Percentiles rank a stretch among this genome's conserved stretches.
phyloP scores from a whole-genome alignment of 345 rosid genomes.

The Sapria himalayana region DNA sequence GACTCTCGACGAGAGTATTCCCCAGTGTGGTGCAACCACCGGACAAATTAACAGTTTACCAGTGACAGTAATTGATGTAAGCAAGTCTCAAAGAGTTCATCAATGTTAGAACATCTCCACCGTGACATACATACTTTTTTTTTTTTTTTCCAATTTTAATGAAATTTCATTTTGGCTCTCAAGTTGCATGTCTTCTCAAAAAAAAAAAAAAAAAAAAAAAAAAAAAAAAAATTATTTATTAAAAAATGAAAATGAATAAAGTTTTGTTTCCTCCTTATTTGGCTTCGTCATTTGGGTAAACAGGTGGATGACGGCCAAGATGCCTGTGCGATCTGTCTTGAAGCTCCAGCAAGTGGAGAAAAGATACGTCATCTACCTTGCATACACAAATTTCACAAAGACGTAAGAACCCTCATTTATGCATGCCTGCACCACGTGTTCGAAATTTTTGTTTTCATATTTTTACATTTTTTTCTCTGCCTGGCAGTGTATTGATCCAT shows the following conservation, averaged over 20 bases:
- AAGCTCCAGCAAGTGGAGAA: constrained; percentile 54
- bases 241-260: too few relatives aligned
- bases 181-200: too few relatives aligned
- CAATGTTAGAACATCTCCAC: not conserved
- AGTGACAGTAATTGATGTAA: constrained; percentile 29
- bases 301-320: constrained; percentile 51
- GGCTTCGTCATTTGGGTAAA: too few relatives aligned
- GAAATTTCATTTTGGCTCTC: too few relatives aligned
- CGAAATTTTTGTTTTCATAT: not conserved
- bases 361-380: constrained; percentile 87
- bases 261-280: too few relatives aligned
- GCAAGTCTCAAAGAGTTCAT: too few relatives aligned
- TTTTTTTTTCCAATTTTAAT: constrained; percentile 6
- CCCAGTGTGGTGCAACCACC: constrained; percentile 37
- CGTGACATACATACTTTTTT: not conserved
- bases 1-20: constrained; percentile 66
- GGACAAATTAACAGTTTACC: constrained; percentile 63
- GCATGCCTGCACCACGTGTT: constrained; percentile 1
- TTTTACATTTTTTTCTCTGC: constrained; percentile 3
- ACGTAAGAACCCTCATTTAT: constrained; percentile 18
- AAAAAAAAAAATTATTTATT: too few relatives aligned
- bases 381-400: constrained; percentile 93
- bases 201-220: too few relatives aligned
- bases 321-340: constrained; percentile 72
- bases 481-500: constrained; percentile 87